These are phyloP conservation scores for Dryas drummondii DNA, from an alignment of 306 rosid genomes.

Conservation along the genomic window DNA sequence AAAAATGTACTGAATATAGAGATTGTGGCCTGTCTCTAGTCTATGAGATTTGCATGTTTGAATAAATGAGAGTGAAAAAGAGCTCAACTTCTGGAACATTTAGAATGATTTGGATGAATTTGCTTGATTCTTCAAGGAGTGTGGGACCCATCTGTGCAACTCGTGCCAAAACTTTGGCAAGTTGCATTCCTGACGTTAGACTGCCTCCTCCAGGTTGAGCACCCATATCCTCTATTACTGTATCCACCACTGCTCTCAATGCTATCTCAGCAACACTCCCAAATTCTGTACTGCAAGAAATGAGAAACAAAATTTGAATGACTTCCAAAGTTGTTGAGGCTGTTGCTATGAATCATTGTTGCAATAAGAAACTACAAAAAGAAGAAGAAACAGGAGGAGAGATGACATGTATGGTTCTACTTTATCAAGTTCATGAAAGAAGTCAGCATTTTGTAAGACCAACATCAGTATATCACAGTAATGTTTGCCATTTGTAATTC, in stretches of 20 bases:
- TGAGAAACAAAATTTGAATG: not conserved
- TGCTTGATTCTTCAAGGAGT: constrained; percentile 70
- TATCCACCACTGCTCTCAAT: constrained; percentile 58
- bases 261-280: constrained; percentile 55
- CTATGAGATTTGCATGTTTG: constrained; percentile 56
- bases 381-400: not conserved
- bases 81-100: constrained; percentile 69
- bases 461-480: not conserved
- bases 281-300: constrained; percentile 66
- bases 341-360: not conserved
- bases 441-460: not conserved
- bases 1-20: constrained; percentile 24
- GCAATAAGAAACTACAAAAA: not conserved
- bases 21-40: constrained; percentile 28
- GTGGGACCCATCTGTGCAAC: constrained; percentile 71
- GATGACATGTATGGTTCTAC: not conserved
- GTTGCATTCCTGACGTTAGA: constrained; percentile 50
- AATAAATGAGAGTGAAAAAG: constrained; percentile 82
- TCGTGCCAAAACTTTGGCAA: constrained; percentile 74
- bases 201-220: constrained; percentile 55
- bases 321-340: not conserved
- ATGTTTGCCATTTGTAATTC: constrained; percentile 1
- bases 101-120: constrained; percentile 59
- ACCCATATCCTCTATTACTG: constrained; percentile 53
- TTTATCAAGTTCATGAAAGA: not conserved